Evolutionary conservation across 805 yeast species (phyloP), one percentile per base, ranked within the genome.

Genomic region (Ogataea philodendri): DNA sequence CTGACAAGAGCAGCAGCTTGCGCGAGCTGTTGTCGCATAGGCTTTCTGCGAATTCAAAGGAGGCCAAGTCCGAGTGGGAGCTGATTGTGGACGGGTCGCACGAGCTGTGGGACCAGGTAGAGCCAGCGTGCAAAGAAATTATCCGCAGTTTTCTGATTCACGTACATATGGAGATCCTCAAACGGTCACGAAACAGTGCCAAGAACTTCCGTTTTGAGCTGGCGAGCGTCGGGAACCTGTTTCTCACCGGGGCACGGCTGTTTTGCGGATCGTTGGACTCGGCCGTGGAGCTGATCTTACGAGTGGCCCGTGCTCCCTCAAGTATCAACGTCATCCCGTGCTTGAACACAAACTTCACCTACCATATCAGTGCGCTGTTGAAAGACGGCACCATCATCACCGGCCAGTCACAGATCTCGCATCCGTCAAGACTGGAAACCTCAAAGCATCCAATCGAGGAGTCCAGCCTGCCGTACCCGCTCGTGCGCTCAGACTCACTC

Each of bases 351-450:
- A 85, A 82, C 49, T 84, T 84, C 62, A 78, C 89, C 10, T 85
- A 86, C 46, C 95, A 88, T 51, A 87, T 89, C 17, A 79, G 90
- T 32, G 96, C 96, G 0, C 48, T 72, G 18, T 65, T 89, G 27
- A 63, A 65, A 21, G 74, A 85, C 57, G 95, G 94, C 3, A 66
- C 72, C 4, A 66, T 82, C 2, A 80, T 89, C 22, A 82, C 89
- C 0, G 97, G 97, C 9, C 97, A 89, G 57, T 81, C 90, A 3
- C 95, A 88, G 54, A 89, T 89, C 8, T 86, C 96, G 2, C 97
- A 89, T 60, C 97, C 97, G 3, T 43, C 52, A 11, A 14, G n/a
- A 10, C 22, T 19, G 4, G 25, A 14, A 22, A 22, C 31, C 7
- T 11, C 15, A 6, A 31, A 29, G 5, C 24, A 21, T 13, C n/a